Percentiles rank a stretch among this genome's conserved stretches.
Evolutionary conservation across 257 asterid genomes (phyloP).

Genomic region (Solanum virginianum): DNA sequence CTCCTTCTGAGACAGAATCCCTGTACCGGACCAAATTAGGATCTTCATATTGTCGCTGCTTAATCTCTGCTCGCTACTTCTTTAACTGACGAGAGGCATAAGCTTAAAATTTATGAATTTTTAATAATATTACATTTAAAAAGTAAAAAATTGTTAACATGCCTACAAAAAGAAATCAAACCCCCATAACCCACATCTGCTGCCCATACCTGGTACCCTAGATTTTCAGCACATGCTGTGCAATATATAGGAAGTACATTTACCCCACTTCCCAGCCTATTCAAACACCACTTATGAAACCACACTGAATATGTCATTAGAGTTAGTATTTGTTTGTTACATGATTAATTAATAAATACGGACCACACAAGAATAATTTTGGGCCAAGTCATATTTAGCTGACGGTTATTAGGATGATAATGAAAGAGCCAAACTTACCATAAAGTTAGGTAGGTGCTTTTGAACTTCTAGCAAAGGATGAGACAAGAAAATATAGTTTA

Average conservation of each 20-base stretch:
- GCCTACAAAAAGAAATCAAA: neutral
- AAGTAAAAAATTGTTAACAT: too few species aligned
- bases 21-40: too few species aligned
- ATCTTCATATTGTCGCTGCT: too few species aligned
- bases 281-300: neutral
- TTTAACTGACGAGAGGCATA: too few species aligned
- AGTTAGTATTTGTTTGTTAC: neutral
- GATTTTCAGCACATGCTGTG: neutral
- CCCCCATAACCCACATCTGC: neutral
- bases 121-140: too few species aligned
- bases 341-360: neutral
- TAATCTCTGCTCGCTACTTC: too few species aligned
- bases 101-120: too few species aligned
- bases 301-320: neutral
- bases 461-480: neutral
- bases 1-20: too few species aligned
- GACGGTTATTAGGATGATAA: neutral
- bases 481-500: neutral
- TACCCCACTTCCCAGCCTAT: too few species aligned
- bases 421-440: neutral
- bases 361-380: neutral
- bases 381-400: neutral
- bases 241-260: neutral
- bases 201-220: neutral
- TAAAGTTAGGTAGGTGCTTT: neutral